Evolutionary conservation across 768 basidiomycete genomes (phyloP).

Genomic region (Rickenella mellea): DNA sequence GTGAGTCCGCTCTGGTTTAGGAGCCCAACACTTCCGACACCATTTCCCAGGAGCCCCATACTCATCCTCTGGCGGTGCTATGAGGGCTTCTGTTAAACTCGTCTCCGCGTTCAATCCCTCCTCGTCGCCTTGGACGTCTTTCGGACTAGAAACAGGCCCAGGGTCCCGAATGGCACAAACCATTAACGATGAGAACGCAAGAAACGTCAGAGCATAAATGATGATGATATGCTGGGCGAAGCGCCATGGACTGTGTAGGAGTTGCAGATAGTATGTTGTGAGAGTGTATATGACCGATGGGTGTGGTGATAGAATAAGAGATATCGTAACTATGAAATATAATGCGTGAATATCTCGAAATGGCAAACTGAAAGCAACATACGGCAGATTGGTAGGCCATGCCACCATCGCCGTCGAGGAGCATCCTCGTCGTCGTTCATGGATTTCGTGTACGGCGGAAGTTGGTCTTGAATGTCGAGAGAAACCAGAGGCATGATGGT

Average conservation of each 20-base stretch:
- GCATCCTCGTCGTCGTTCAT: background rate
- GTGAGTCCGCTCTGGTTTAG: conserved; percentile 73
- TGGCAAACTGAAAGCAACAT: background rate
- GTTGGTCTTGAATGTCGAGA: no score
- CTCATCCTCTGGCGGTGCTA: conserved; percentile 34
- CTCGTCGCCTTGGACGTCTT: conserved; percentile 19
- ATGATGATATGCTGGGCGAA: conserved; percentile 48
- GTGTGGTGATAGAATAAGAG: conserved; percentile 61
- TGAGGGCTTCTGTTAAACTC: conserved; percentile 51
- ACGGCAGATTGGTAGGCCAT: background rate
- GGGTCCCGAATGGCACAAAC: conserved; percentile 68
- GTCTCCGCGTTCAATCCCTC: conserved; percentile 29
- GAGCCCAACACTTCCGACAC: conserved; percentile 74
- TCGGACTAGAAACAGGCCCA: conserved; percentile 38
- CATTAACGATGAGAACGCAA: conserved; percentile 64
- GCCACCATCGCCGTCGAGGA: background rate
- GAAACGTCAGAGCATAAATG: conserved; percentile 57
- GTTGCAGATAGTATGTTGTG: conserved; percentile 54
- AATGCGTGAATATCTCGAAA: background rate
- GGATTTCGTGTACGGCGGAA: no score
- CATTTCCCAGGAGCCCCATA: conserved; percentile 48
- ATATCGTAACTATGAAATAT: conserved; percentile 30
- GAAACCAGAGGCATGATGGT: no score
- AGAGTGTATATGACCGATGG: conserved; percentile 65
- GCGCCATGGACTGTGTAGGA: conserved; percentile 33